Evolutionary conservation across 768 basidiomycete genomes (phyloP), one percentile per base, ranked within the genome.

Genomic region (Floccularia luteovirens): DNA sequence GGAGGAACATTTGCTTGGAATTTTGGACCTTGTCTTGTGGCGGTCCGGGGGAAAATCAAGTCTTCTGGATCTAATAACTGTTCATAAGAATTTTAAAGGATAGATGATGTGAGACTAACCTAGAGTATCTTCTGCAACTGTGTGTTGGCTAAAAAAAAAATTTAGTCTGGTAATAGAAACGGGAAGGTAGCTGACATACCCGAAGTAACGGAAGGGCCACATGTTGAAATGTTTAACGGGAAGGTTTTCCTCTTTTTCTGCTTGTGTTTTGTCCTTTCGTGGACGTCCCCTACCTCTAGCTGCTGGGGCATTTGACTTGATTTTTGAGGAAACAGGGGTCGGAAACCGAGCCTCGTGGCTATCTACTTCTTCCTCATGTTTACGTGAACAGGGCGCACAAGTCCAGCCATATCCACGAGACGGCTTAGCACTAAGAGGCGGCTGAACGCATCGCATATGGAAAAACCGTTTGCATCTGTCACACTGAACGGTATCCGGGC

Each of bases 351-450:
- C 71, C 21, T 82, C 79, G 48, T 82, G 79, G 45, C 79, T 75
- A 54, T 86, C 82, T 34, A 90, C 84, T 55, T 87, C 79, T 51
- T 90, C 85, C 50, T 90, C 91, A 54, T 93, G 86, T 48, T 76
- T 75, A 39, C 79, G 76, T 8, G 91, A 86, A 59, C 93, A 98
- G 1, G 91, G 90, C 0, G 89, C 88, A 52, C 94, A 98, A 7
- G 91, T 90, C 94, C 94, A 98, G 16, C 89, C 90, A 62, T 97
- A 98, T 32, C 94, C 94, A 46, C 90, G 79, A 17, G 91, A 90
- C 11, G 94, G 94, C 59, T 97, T 97, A 2, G 85, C 84, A 13
- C 74, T 67, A 5, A 98, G 66, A 2, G 94, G 94, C 17, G 94
- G 94, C 48, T 89, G 84, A 39, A 96, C 85, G 56, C 94, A 98